These are phyloP conservation scores for Serpula lacrymans DNA, from an alignment of 768 basidiomycete genomes.

Conservation along the genomic window DNA sequence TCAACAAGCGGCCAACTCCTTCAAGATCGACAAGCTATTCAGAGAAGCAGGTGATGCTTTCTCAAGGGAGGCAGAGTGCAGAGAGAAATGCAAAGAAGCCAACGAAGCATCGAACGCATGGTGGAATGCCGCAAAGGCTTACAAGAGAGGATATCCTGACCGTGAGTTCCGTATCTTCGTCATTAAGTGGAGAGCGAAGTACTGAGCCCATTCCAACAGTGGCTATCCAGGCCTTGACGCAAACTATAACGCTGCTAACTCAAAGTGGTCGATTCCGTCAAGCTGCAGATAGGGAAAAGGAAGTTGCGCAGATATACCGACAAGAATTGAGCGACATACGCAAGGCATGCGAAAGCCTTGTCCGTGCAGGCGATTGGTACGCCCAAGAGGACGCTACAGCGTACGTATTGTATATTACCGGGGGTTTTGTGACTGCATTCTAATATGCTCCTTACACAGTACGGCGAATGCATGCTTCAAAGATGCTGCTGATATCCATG, in stretches of 20 bases:
- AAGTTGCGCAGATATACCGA: constrained; percentile 93
- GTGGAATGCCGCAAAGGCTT: constrained; percentile 98
- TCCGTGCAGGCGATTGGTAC: constrained; percentile 95
- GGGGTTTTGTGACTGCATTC: background rate
- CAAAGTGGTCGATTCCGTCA: constrained; percentile 89
- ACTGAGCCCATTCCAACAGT: constrained; percentile 46
- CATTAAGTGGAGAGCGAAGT: background rate
- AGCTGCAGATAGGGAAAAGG: constrained; percentile 96
- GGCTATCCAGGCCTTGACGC: constrained; percentile 81
- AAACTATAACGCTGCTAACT: constrained; percentile 82
- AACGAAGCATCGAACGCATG: constrained; percentile 98
- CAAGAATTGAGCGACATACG: constrained; percentile 75
- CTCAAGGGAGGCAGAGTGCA: constrained; percentile 90
- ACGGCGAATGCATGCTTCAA: constrained; percentile 96
- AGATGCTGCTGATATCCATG: constrained; percentile 93
- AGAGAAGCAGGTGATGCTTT: constrained; percentile 92
- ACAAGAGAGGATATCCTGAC: constrained; percentile 84
- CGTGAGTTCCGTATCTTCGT: constrained; percentile 50
- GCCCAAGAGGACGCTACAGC: constrained; percentile 95
- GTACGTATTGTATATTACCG: constrained; percentile 48
- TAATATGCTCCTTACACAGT: constrained; percentile 38
- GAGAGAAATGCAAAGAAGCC: constrained; percentile 79
- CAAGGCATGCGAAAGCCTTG: constrained; percentile 88
- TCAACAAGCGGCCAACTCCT: constrained; percentile 90
- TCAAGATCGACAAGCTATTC: constrained; percentile 89